Evolutionary conservation across 306 rosid species (phyloP).

Genomic region (Gastrolobium villosum): DNA sequence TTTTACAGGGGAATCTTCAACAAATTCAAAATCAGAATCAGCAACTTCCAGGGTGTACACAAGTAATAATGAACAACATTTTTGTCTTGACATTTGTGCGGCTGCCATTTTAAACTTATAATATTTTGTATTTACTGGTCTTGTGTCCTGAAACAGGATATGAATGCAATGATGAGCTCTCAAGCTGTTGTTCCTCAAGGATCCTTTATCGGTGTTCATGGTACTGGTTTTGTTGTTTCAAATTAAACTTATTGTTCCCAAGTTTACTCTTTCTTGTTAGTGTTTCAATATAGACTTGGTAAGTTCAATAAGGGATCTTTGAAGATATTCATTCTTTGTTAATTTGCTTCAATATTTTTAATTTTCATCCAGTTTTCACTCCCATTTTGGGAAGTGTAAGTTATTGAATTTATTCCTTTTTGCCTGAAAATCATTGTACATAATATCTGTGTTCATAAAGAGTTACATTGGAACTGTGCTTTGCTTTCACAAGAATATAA

Average conservation of each 20-base stretch:
- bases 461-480: not conserved
- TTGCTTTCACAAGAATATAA: slow-evolving; percentile 11
- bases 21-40: slow-evolving; percentile 62
- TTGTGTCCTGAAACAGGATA: slow-evolving; percentile 64
- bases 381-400: not conserved
- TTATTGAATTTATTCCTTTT: slow-evolving; percentile 18
- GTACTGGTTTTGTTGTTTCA: slow-evolving; percentile 34
- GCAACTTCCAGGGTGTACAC: slow-evolving; percentile 62
- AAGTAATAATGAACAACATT: slow-evolving; percentile 49
- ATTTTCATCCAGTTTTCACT: slow-evolving; percentile 6
- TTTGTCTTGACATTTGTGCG: slow-evolving; percentile 35
- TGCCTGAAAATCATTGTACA: slow-evolving; percentile 10
- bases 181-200: slow-evolving; percentile 57
- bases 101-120: not conserved
- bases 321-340: not conserved
- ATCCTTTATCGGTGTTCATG: slow-evolving; percentile 57
- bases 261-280: slow-evolving; percentile 22
- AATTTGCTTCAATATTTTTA: not conserved
- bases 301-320: slow-evolving; percentile 2
- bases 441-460: not conserved
- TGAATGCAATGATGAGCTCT: slow-evolving; percentile 55
- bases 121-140: slow-evolving; percentile 39
- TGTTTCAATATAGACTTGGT: slow-evolving; percentile 12
- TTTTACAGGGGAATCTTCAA: slow-evolving; percentile 57
- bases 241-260: slow-evolving; percentile 21